Percentiles rank a stretch among this genome's conserved stretches.
Conservation (phyloP, 2,329 filamentous ascomycete genomes). For the Macroventuria anomochaeta region DNA sequence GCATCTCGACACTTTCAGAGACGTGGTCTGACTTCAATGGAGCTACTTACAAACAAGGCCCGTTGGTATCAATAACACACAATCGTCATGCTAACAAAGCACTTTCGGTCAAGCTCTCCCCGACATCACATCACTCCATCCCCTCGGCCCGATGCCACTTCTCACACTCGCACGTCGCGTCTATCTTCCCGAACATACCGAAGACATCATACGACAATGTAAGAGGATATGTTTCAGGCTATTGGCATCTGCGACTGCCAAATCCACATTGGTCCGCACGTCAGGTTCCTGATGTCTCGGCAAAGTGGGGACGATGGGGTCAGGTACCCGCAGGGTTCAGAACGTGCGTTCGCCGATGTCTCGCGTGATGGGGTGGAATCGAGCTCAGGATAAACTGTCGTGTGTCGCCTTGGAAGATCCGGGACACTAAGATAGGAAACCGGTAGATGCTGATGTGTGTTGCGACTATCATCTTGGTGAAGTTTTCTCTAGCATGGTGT, state of each 20-base stretch:
- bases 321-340: not conserved
- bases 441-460: not conserved
- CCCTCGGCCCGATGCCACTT: constrained; percentile 3
- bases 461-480: not conserved
- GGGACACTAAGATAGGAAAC: not conserved
- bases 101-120: not conserved
- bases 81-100: too few relatives aligned
- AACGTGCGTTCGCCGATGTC: constrained; percentile 15
- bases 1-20: too few relatives aligned
- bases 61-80: too few relatives aligned
- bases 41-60: too few relatives aligned
- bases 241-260: constrained; percentile 14
- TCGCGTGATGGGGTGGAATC: not conserved
- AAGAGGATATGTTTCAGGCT: constrained; percentile 13
- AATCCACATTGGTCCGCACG: constrained; percentile 5
- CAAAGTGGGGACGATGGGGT: constrained; percentile 3
- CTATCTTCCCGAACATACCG: not conserved
- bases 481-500: not conserved
- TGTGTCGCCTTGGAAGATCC: not conserved
- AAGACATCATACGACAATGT: constrained; percentile 6
- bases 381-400: not conserved
- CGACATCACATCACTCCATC: not conserved
- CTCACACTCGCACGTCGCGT: not conserved
- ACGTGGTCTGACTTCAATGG: too few relatives aligned
- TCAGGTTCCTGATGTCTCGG: constrained; percentile 5